Evolutionary conservation across 2,329 filamentous ascomycete genomes (phyloP).

Genomic region (Microsporum ferrugineum): DNA sequence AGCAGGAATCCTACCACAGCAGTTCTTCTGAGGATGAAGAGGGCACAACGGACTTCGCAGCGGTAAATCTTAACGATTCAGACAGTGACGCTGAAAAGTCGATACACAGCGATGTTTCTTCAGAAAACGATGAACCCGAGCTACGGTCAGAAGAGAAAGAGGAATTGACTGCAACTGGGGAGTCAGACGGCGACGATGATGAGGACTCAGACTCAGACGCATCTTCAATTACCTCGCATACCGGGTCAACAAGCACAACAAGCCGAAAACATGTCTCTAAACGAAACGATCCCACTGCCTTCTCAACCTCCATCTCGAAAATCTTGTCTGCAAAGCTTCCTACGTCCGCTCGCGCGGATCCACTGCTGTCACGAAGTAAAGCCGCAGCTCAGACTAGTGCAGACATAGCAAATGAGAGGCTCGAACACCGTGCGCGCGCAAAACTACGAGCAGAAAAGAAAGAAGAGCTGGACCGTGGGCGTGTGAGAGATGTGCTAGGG

Average conservation of each 20-base stretch:
- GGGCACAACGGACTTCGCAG: slow-evolving; percentile 26
- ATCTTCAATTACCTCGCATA: slow-evolving; percentile 25
- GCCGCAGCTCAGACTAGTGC: slow-evolving; percentile 61
- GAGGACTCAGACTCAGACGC: slow-evolving; percentile 21
- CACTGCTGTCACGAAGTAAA: slow-evolving; percentile 76
- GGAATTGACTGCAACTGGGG: slow-evolving; percentile 19
- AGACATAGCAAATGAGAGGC: slow-evolving; percentile 59
- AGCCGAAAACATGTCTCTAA: slow-evolving; percentile 42
- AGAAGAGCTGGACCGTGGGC: slow-evolving; percentile 68
- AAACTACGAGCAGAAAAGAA: slow-evolving; percentile 73
- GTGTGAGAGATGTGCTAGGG: slow-evolving; percentile 74
- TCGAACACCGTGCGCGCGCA: slow-evolving; percentile 70
- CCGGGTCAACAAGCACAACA: slow-evolving; percentile 28
- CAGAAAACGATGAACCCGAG: slow-evolving; percentile 13
- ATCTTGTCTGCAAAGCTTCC: slow-evolving; percentile 86
- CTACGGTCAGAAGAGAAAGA: slow-evolving; percentile 16
- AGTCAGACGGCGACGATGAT: slow-evolving; percentile 18
- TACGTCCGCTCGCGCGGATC: slow-evolving; percentile 68
- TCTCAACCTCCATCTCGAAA: slow-evolving; percentile 85
- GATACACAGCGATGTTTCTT: slow-evolving; percentile 16
- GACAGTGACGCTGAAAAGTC: slow-evolving; percentile 13
- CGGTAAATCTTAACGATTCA: slow-evolving; percentile 13
- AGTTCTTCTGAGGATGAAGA: slow-evolving; percentile 49
- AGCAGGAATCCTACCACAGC: slow-evolving; percentile 53
- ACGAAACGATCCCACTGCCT: slow-evolving; percentile 81